Percentiles rank a stretch among this genome's conserved stretches.
These are phyloP conservation scores for Russula sp. DNA, from an alignment of 768 basidiomycete genomes.

Conservation along the genomic window DNA sequence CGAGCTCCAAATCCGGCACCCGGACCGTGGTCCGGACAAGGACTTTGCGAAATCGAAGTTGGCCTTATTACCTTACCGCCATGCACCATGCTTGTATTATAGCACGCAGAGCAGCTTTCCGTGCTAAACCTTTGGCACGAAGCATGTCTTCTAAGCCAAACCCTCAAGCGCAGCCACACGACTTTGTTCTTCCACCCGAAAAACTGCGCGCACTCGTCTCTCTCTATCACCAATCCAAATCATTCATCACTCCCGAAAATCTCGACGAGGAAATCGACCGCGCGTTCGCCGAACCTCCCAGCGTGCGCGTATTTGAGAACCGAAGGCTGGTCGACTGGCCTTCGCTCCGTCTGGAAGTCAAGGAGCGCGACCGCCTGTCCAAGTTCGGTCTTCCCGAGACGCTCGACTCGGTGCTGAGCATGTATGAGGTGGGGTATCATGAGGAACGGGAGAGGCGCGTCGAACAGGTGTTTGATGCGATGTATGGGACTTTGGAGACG, in stretches of 20 bases:
- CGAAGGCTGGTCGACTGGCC: conserved; percentile 26
- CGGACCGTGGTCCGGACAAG: too few relatives aligned
- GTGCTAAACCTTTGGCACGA: conserved; percentile 19
- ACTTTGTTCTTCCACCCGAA: conserved; percentile 46
- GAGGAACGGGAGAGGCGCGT: conserved; percentile 17
- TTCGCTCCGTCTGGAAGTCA: conserved; percentile 29
- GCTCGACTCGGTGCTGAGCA: conserved; percentile 4
- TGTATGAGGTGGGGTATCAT: conserved; percentile 2
- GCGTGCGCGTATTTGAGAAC: background rate
- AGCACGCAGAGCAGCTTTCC: conserved; percentile 8
- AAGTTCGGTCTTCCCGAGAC: conserved; percentile 25
- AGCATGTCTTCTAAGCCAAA: conserved; percentile 28
- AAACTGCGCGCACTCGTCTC: conserved; percentile 70
- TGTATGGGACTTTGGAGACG: conserved; percentile 28
- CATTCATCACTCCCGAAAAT: conserved; percentile 69
- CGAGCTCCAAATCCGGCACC: too few relatives aligned
- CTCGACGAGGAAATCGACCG: conserved; percentile 62
- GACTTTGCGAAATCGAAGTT: background rate
- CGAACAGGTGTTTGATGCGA: conserved; percentile 26
- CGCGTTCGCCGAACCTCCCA: conserved; percentile 44
- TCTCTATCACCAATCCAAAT: conserved; percentile 72
- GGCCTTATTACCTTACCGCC: background rate
- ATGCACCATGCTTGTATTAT: conserved; percentile 21
- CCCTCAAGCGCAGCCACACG: conserved; percentile 17
- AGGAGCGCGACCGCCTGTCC: conserved; percentile 22